Evolutionary conservation across 805 yeast species (phyloP).

Genomic region (Barnettozyma populi): DNA sequence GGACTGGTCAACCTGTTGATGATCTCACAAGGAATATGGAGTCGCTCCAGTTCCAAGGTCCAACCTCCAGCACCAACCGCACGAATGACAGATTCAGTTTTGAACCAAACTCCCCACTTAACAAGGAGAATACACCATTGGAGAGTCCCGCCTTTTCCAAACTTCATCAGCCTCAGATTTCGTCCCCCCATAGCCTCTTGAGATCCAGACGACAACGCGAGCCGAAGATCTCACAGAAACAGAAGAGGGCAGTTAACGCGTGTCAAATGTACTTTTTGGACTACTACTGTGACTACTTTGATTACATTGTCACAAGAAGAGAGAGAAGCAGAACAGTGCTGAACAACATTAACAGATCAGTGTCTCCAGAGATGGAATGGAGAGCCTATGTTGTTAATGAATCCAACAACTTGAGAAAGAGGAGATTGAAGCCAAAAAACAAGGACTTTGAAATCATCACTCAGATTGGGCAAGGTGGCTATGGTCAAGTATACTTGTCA

Average conservation of each 20-base stretch:
- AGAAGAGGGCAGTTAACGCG: constrained; percentile 81
- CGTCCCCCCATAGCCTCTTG: constrained; percentile 7
- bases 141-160: constrained; percentile 23
- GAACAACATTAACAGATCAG: constrained; percentile 39
- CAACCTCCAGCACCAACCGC: background rate
- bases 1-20: constrained; percentile 17
- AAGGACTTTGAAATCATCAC: constrained; percentile 95
- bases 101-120: constrained; percentile 33
- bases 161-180: constrained; percentile 13
- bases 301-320: constrained; percentile 81
- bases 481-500: constrained; percentile 97
- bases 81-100: constrained; percentile 23
- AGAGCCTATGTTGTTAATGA: constrained; percentile 78
- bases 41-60: constrained; percentile 20
- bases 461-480: constrained; percentile 99
- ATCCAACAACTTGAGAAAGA: constrained; percentile 74
- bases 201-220: constrained; percentile 12
- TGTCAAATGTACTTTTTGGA: constrained; percentile 92
- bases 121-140: constrained; percentile 37
- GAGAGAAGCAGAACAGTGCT: constrained; percentile 74
- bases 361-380: constrained; percentile 49
- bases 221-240: constrained; percentile 37
- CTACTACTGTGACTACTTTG: constrained; percentile 93
- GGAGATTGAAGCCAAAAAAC: constrained; percentile 87
- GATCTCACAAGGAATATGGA: constrained; percentile 25